A percentile compares a stretch with the other conserved stretches of the same genome.
Conservation (phyloP, 2,329 filamentous ascomycete genomes). For the Colletotrichum chlorophyti region DNA sequence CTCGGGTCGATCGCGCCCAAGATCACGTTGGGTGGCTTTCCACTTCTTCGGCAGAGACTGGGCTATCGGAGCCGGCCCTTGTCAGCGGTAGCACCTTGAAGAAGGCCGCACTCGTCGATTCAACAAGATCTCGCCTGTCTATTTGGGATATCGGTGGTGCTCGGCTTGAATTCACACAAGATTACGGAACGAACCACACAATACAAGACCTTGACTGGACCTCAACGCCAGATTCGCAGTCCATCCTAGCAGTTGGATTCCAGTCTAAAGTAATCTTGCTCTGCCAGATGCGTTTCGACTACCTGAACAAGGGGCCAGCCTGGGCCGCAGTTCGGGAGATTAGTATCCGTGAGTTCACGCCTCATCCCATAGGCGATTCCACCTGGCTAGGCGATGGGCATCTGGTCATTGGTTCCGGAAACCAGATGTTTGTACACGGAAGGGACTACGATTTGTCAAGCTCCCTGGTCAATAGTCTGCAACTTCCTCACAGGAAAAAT, state of each 20-base stretch:
- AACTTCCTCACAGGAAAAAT: constrained; percentile 54
- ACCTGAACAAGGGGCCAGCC: constrained; percentile 85
- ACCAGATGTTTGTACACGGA: constrained; percentile 87
- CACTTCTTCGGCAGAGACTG: constrained; percentile 83
- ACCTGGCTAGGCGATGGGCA: constrained; percentile 89
- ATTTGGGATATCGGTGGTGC: constrained; percentile 90
- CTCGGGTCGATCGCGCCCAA: constrained; percentile 69
- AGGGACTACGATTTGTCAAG: constrained; percentile 73
- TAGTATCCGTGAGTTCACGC: constrained; percentile 79
- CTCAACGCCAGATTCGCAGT: constrained; percentile 86
- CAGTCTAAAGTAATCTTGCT: constrained; percentile 83
- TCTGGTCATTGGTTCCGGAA: constrained; percentile 86
- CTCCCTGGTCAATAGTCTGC: constrained; percentile 60
- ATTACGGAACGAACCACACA: constrained; percentile 74
- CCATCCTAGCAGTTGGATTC: constrained; percentile 91
- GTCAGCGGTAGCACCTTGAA: constrained; percentile 87
- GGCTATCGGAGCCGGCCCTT: constrained; percentile 73
- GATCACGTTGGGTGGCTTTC: constrained; percentile 78
- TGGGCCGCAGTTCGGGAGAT: constrained; percentile 89
- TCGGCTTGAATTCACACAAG: constrained; percentile 81
- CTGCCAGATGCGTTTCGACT: constrained; percentile 89
- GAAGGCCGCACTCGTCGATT: constrained; percentile 84
- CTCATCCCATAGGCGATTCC: constrained; percentile 90
- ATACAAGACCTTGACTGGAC: constrained; percentile 95
- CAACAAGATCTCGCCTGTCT: constrained; percentile 74